Conservation (phyloP, 129 eudicot species). For the Flaveria ramosissima region DNA sequence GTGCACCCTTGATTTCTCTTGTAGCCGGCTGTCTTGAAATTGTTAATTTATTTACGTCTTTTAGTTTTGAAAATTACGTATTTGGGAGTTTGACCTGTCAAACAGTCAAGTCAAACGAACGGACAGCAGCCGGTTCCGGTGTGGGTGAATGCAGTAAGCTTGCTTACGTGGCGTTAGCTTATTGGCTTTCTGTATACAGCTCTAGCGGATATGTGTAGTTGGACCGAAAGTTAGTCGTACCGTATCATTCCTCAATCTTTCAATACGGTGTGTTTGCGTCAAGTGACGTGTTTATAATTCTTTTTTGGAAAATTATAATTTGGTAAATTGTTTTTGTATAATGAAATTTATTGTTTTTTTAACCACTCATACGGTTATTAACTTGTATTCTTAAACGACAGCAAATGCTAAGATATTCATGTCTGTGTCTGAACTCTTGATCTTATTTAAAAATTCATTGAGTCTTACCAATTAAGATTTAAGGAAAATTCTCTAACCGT, state of each 20-base stretch:
- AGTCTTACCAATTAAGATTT: too few relatives aligned
- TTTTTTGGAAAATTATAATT: not conserved
- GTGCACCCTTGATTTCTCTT: slow-evolving; percentile 22
- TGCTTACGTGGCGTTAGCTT: slow-evolving; percentile 10
- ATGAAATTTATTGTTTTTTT: too few relatives aligned
- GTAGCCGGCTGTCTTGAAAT: slow-evolving; percentile 38
- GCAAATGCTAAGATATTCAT: too few relatives aligned
- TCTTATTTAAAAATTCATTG: too few relatives aligned
- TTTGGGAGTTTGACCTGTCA: slow-evolving; percentile 36
- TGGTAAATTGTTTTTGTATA: too few relatives aligned
- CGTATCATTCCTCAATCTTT: not conserved
- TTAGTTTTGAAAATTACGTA: slow-evolving; percentile 4
- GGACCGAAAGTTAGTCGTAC: slow-evolving; percentile 23
- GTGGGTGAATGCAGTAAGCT: slow-evolving; percentile 2
- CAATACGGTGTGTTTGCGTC: not conserved
- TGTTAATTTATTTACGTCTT: slow-evolving; percentile 1
- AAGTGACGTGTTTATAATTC: not conserved
- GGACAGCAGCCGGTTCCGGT: slow-evolving; percentile 32
- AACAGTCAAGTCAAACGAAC: slow-evolving; percentile 30
- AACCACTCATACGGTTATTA: too few relatives aligned
- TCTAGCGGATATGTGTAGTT: not conserved
- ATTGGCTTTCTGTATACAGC: not conserved
- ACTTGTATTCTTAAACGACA: too few relatives aligned
- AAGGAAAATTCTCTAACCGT: too few relatives aligned
- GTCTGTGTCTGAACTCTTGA: too few relatives aligned